A percentile compares a stretch with the other conserved stretches of the same genome.
phyloP scores from a whole-genome alignment of 345 rosid genomes.

The Eucalyptus grandis region DNA sequence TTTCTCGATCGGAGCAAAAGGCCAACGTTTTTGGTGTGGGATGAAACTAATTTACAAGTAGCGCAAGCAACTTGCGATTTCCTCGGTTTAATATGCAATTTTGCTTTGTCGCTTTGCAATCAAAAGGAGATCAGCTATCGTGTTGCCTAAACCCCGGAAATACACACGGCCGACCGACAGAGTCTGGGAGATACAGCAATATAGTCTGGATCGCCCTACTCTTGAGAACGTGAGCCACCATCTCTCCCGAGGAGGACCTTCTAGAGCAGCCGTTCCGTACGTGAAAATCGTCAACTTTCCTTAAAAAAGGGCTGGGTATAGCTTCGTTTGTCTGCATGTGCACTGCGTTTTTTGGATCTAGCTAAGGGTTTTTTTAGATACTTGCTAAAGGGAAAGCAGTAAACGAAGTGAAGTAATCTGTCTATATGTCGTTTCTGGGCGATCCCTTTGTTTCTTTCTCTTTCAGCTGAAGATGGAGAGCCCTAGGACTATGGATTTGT shows the following conservation, averaged over 20 bases:
- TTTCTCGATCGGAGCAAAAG: neutral
- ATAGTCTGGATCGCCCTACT: neutral
- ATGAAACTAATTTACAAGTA: neutral
- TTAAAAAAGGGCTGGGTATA: neutral
- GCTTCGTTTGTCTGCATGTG: neutral
- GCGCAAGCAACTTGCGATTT: neutral
- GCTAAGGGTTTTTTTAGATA: neutral
- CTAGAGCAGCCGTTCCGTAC: neutral
- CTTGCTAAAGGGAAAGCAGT: neutral
- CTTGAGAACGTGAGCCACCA: neutral
- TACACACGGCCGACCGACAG: neutral
- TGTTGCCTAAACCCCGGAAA: neutral
- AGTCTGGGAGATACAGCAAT: neutral
- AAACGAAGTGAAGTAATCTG: neutral
- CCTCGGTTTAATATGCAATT: neutral
- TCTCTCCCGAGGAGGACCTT: neutral
- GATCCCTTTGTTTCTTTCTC: neutral
- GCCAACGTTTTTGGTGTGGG: neutral
- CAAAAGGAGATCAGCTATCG: neutral
- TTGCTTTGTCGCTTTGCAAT: neutral
- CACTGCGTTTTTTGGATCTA: neutral
- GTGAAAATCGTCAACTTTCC: neutral
- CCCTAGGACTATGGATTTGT: neutral
- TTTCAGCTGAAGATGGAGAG: neutral
- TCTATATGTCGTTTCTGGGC: neutral